Evolutionary conservation across 2,329 filamentous ascomycete genomes (phyloP), one percentile per base, ranked within the genome.

Genomic region (Colletotrichum tropicale): DNA sequence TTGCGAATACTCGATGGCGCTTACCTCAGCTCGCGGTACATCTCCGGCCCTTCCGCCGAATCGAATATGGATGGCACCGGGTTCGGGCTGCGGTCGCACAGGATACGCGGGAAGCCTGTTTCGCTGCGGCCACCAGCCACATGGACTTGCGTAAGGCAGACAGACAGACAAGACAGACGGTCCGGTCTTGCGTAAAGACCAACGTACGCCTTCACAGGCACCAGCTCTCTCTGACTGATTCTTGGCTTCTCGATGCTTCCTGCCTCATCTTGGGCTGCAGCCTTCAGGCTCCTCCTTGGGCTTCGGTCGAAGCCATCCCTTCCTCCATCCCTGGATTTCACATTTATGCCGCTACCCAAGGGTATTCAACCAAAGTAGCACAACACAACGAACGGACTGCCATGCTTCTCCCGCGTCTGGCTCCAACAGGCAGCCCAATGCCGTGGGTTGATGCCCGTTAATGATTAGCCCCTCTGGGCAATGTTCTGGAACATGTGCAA

Each of bases 81-180:
- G 34, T 24, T 18, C 18, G 16, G 60, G n/a, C 18, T 24, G 24
- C 34, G 26, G 60, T 38, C 38, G 43, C 16, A 66, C 60, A 56
- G 18, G 65, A 56, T 66, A 56, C 55, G 71, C 66, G 12, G 71
- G 66, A 70, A 70, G 56, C 71, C 71, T 56, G 34, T 68, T 48
- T 72, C 36, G 10, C 60, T 68, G 30, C 52, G 70, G 48, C 34
- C 36, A 38, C 80, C 80, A 83, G 83, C 83, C 82, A 83, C 82
- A 81, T 66, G 78, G 77, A 80, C 78, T 83, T 84, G 83, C 83
- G 83, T 84, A 82, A 83, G 78, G 74, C 70, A 43, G 36, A 12
- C 38, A 48, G 18, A n/a, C 38, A 48, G 38, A 48, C 3, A 21
- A 56, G 76, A 70, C 69, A 67, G 38, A 26, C 56, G 2, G 24